phyloP scores from a whole-genome alignment of 2,329 filamentous ascomycete genomes.

The Colletotrichum sp. region DNA sequence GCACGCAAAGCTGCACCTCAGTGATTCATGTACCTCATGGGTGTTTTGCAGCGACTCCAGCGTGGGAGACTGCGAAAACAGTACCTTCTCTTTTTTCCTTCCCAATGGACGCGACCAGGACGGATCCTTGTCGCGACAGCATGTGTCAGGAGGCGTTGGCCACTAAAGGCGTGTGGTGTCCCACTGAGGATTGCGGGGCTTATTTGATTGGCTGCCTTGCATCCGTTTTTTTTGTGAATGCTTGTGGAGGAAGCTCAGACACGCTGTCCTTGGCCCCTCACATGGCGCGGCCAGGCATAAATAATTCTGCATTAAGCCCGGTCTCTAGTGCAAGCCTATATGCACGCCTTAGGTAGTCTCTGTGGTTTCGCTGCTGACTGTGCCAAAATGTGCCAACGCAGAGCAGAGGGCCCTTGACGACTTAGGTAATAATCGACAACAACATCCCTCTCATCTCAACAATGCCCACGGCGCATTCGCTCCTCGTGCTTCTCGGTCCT shows the following conservation, averaged over 20 bases:
- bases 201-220: constrained; percentile 16
- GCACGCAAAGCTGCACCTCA: neutral
- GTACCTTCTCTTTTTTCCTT: constrained; percentile 5
- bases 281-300: neutral
- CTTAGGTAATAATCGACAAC: neutral
- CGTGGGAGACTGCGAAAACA: neutral
- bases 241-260: constrained; percentile 8
- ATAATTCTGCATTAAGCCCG: neutral
- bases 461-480: neutral
- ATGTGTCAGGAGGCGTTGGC: constrained; percentile 34
- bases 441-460: neutral
- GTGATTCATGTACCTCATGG: neutral
- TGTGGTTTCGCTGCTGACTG: neutral
- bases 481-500: neutral
- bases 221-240: neutral
- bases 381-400: neutral
- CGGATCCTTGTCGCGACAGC: constrained; percentile 36
- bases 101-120: constrained; percentile 22
- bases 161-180: constrained; percentile 7
- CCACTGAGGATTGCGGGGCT: constrained; percentile 3
- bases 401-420: neutral
- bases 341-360: neutral
- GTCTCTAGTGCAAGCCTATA: neutral
- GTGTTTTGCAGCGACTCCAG: neutral
- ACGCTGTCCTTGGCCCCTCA: neutral